A percentile compares a stretch with the other conserved stretches of the same genome.
Conservation (phyloP, 371 early-diverging fungal species). For the Mucor racemosus region DNA sequence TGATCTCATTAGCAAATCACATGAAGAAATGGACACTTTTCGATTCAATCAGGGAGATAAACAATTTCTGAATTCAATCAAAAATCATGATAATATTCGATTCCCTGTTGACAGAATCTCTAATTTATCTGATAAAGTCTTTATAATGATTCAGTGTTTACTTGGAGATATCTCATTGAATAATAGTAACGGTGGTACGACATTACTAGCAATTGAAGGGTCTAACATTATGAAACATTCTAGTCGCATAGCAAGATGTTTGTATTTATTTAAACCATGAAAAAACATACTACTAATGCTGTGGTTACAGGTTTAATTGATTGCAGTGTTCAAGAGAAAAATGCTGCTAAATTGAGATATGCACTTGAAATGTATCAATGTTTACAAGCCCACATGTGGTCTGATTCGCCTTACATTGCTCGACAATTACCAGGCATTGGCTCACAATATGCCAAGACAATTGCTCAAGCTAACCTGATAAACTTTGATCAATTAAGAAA, state of each 20-base stretch:
- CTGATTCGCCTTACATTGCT: constrained; percentile 38
- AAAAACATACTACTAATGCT: neutral
- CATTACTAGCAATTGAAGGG: constrained; percentile 31
- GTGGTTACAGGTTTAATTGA: constrained; percentile 42
- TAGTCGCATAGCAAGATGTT: constrained; percentile 46
- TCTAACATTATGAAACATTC: constrained; percentile 36
- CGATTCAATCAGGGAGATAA: constrained; percentile 56
- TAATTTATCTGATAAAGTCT: constrained; percentile 39
- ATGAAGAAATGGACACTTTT: constrained; percentile 52
- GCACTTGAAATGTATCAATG: constrained; percentile 45
- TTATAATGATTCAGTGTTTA: constrained; percentile 47
- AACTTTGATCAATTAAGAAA: constrained; percentile 40
- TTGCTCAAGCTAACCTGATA: constrained; percentile 40
- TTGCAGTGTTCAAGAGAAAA: constrained; percentile 33
- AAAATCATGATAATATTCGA: constrained; percentile 42
- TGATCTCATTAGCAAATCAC: constrained; percentile 35
- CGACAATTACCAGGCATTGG: constrained; percentile 53
- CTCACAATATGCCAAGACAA: constrained; percentile 29
- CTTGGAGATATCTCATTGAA: constrained; percentile 46
- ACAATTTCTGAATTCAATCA: constrained; percentile 41
- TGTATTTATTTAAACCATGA: neutral
- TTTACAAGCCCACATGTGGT: constrained; percentile 49
- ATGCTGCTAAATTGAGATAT: constrained; percentile 33
- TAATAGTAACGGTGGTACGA: constrained; percentile 24
- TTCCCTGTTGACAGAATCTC: constrained; percentile 43